These are phyloP conservation scores for Curvularia lunata DNA, from an alignment of 2,329 filamentous ascomycete genomes.

Conservation along the genomic window DNA sequence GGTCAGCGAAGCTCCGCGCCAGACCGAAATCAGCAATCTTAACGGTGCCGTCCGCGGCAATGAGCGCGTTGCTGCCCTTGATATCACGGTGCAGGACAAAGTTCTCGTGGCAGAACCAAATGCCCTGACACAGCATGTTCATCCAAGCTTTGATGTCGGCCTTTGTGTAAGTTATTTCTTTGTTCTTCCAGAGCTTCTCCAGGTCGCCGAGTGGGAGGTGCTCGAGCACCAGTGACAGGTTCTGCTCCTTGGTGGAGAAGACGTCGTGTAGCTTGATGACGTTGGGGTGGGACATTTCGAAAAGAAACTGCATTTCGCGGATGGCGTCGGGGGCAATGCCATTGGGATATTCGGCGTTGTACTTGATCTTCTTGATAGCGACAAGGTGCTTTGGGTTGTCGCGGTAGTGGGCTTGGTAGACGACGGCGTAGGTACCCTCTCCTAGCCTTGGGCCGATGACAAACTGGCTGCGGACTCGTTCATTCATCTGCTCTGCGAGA, in stretches of 20 bases:
- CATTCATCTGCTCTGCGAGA: conserved; percentile 57
- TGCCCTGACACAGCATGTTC: conserved; percentile 90
- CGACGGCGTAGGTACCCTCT: conserved; percentile 95
- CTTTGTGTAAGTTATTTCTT: conserved; percentile 78
- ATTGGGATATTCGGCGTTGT: conserved; percentile 84
- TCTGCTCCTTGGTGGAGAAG: conserved; percentile 95
- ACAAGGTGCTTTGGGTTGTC: conserved; percentile 74
- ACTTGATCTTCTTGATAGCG: conserved; percentile 92
- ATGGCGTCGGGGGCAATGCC: conserved; percentile 94
- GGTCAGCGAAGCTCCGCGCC: conserved; percentile 86
- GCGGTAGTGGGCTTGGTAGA: conserved; percentile 85
- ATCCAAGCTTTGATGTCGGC: conserved; percentile 98
- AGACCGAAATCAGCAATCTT: conserved; percentile 98
- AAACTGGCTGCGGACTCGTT: conserved; percentile 75
- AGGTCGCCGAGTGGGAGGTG: conserved; percentile 93
- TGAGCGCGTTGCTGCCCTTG: conserved; percentile 97
- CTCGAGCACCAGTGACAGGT: conserved; percentile 94
- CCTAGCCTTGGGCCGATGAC: conserved; percentile 92
- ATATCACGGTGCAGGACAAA: conserved; percentile 96
- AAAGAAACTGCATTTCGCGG: conserved; percentile 92
- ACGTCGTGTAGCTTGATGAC: conserved; percentile 92
- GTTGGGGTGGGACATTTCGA: conserved; percentile 93
- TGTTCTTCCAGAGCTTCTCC: conserved; percentile 84
- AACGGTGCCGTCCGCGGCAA: conserved; percentile 89
- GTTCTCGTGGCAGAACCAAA: conserved; percentile 97